Evolutionary conservation across 495 filamentous ascomycete genomes (phyloP).

Genomic region (Glonium stellatum): DNA sequence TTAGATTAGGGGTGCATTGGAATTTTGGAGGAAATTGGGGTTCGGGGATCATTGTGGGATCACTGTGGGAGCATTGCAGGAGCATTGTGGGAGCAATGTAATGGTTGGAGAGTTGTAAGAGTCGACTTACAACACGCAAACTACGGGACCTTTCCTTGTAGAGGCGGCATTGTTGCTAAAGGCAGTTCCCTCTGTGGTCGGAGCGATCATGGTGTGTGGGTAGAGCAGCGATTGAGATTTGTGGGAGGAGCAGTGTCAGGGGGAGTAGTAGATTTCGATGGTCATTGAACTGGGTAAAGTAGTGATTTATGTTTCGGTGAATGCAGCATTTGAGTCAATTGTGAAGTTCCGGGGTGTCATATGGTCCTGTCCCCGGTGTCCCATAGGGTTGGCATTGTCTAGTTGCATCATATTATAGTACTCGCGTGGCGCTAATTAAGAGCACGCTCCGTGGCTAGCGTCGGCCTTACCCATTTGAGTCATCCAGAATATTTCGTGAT

Average conservation of each 20-base stretch:
- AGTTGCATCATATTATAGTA: not conserved
- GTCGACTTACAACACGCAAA: constrained; percentile 55
- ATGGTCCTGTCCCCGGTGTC: not conserved
- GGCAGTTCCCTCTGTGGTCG: not conserved
- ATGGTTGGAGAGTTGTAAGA: not conserved
- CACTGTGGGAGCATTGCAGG: not conserved
- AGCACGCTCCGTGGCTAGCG: not conserved
- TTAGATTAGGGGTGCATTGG: not conserved
- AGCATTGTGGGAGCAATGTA: not conserved
- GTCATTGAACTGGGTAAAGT: too few relatives aligned
- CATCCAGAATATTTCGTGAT: not conserved
- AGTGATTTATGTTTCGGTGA: too few relatives aligned
- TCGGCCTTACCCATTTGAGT: not conserved
- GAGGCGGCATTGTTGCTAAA: constrained; percentile 1
- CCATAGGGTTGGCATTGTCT: not conserved
- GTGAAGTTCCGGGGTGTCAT: too few relatives aligned
- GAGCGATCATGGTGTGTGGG: constrained; percentile 15
- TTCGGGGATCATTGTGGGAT: not conserved
- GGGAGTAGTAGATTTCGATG: too few relatives aligned
- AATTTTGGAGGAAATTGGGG: too few relatives aligned
- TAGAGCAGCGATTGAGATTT: not conserved
- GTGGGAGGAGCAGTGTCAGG: not conserved
- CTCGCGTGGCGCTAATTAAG: not conserved
- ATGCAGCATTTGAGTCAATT: too few relatives aligned
- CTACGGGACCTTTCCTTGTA: constrained; percentile 43